Conservation (phyloP, 2,329 filamentous ascomycete genomes). For the Curvularia sp. region DNA sequence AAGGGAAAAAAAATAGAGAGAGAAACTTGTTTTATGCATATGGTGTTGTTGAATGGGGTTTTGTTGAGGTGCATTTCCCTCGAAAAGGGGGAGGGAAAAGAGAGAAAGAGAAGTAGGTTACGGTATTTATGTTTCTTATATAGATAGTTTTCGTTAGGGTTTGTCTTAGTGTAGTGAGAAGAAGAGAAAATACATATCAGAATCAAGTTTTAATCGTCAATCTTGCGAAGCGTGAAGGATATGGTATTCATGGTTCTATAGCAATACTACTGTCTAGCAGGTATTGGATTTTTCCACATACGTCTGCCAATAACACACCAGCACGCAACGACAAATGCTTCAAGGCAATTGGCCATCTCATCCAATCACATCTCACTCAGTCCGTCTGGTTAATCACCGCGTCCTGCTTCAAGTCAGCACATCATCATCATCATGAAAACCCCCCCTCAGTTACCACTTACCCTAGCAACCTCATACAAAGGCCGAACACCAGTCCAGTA, state of each 20-base stretch:
- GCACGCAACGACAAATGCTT: neutral
- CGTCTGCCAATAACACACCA: neutral
- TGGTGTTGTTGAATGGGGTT: too few species aligned
- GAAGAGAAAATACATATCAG: neutral
- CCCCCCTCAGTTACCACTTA: conserved; percentile 41
- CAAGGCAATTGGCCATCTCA: neutral
- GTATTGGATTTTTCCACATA: neutral
- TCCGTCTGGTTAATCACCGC: conserved; percentile 28
- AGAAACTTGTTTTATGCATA: too few species aligned
- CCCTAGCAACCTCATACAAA: conserved; percentile 72
- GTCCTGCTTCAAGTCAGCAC: conserved; percentile 23
- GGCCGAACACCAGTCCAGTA: conserved; percentile 84
- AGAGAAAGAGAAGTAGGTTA: too few species aligned
- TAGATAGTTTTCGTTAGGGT: neutral
- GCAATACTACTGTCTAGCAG: neutral
- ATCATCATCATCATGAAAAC: neutral
- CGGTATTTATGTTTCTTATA: neutral
- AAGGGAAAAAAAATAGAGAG: too few species aligned
- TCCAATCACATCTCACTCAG: neutral
- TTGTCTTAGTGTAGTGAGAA: neutral
- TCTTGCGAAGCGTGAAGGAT: neutral
- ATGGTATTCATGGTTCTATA: too few species aligned
- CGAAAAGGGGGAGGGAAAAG: too few species aligned
- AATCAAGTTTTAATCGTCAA: neutral
- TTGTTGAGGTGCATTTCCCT: too few species aligned